Conservation (phyloP, 2,329 filamentous ascomycete species). For the Ciborinia camelliae region DNA sequence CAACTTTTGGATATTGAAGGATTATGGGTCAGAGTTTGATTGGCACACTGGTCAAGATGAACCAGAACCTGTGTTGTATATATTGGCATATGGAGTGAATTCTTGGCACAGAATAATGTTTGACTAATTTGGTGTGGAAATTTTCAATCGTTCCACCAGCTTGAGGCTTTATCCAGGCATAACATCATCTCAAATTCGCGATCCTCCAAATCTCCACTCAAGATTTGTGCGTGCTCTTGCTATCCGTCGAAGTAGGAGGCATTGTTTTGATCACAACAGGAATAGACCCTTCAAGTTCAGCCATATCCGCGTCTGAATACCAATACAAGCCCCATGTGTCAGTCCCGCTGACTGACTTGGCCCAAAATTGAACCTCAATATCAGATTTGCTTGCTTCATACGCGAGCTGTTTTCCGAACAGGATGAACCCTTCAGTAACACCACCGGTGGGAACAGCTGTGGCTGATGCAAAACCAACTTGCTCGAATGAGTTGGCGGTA, state of each 20-base stretch:
- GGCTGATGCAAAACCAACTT: neutral
- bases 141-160: neutral
- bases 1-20: neutral
- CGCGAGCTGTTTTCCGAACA: neutral
- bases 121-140: neutral
- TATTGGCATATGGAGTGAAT: neutral
- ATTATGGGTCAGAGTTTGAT: neutral
- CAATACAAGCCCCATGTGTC: slow-evolving; percentile 2
- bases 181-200: neutral
- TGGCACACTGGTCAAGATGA: neutral
- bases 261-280: neutral
- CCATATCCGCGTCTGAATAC: neutral
- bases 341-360: neutral
- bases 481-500: neutral
- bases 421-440: neutral
- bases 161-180: neutral
- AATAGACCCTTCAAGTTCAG: neutral
- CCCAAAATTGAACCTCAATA: neutral
- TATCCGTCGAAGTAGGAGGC: neutral
- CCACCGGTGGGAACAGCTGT: neutral
- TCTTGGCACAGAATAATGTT: neutral
- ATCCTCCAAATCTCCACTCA: neutral
- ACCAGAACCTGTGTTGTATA: neutral
- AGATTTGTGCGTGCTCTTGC: neutral
- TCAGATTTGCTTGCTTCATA: neutral